Base-by-base conservation (phyloP, 768 basidiomycete genomes). In the Kwoniella shandongensis region DNA sequence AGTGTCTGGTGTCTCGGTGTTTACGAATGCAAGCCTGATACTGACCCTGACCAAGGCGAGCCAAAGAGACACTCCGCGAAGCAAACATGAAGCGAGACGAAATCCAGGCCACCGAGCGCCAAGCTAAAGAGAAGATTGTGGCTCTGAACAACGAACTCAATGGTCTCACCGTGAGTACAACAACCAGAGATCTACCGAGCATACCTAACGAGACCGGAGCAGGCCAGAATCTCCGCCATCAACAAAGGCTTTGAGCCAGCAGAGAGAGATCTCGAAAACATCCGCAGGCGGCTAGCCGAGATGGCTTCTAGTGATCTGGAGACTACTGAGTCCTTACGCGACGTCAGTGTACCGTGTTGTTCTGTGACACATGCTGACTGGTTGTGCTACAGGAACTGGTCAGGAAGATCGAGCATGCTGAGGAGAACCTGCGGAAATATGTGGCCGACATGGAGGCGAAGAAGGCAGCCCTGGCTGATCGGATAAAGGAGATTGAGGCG, bases 341-440 rank as follows among this genome's bases (percentile, higher is more conserved):
- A 51, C 12, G 56, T 58, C 7, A 44, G 41, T 46, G 3, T 26
- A 5, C 23, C 32, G 17, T 4, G 22, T 51, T 13, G 13, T 26
- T 13, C 12, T 11, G n/a, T 22, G 25, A 11, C 1, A 44, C 6
- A 25, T 44, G 5, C 29, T 54, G 44, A 54, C 52, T 17, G 15
- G 17, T 32, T 30, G 18, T 2, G n/a, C 22, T 25, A 20, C 22
- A 58, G 56, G 56, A 58, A 23, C 35, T 42, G 12, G 3, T 44
- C 11, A 39, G 44, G 20, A 38, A 35, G 10, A 51, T 58, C 7
- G 70, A 75, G 0, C 79, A 83, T 66, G 88, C 80, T 53, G 70
- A 78, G 22, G 70, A 75, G 8, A 89, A 87, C 62, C 75, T 86
- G 0, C 78, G 76, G 4, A 78, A 79, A n/a, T 51, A 51, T 20